phyloP scores from a whole-genome alignment of 2,329 filamentous ascomycete species.

The Ophiocordyceps camponoti-saundersi region DNA sequence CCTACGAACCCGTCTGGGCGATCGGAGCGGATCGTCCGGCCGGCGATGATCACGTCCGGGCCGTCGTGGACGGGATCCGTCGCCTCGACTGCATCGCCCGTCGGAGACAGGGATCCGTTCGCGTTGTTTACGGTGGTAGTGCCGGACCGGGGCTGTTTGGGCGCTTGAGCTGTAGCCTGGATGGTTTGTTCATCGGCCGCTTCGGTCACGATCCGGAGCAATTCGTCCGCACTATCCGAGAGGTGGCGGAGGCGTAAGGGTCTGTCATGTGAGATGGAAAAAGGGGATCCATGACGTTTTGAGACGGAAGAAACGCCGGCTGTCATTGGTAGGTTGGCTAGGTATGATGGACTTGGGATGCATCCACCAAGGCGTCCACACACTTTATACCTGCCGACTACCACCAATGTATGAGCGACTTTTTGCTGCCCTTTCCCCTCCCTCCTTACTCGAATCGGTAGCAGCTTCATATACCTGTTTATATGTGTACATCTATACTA shows the following conservation, averaged over 20 bases:
- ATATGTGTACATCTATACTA: neutral
- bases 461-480: too few relatives aligned
- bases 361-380: too few relatives aligned
- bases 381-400: neutral
- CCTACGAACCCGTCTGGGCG: constrained; percentile 82
- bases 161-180: constrained; percentile 49
- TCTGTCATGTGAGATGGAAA: too few relatives aligned
- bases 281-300: neutral
- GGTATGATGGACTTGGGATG: too few relatives aligned
- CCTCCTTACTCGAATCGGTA: neutral
- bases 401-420: neutral
- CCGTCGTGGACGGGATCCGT: constrained; percentile 49
- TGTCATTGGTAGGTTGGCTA: neutral
- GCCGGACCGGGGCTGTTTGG: constrained; percentile 64
- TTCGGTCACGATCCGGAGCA: constrained; percentile 65
- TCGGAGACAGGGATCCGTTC: constrained; percentile 37
- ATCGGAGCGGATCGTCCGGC: constrained; percentile 64
- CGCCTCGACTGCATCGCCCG: constrained; percentile 28
- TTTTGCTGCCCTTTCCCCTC: neutral
- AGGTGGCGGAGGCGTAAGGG: constrained; percentile 38
- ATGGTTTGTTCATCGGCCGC: constrained; percentile 66
- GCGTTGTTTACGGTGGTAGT: constrained; percentile 69
- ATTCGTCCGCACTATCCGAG: constrained; percentile 53
- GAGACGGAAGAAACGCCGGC: too few relatives aligned
- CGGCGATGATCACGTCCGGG: constrained; percentile 52